phyloP scores from a whole-genome alignment of 805 yeast genomes.

The Metschnikowia henanensis region DNA sequence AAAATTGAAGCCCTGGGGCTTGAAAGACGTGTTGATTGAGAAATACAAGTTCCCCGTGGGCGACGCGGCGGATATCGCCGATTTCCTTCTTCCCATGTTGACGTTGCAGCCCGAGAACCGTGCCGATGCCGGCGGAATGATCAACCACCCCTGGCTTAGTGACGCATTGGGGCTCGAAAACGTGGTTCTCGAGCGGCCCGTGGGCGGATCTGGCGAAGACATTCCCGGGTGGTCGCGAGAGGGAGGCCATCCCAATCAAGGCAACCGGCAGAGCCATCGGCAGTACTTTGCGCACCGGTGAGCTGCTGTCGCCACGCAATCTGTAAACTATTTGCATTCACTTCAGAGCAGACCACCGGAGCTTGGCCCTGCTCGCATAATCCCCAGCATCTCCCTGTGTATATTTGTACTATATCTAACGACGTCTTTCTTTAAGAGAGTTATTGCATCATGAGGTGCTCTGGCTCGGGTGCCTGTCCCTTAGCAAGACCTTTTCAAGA shows the following conservation, averaged over 20 bases:
- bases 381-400: conserved; percentile 3
- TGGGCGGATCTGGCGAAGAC: conserved; percentile 82
- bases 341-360: background rate
- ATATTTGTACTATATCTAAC: conserved; percentile 6
- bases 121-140: conserved; percentile 96
- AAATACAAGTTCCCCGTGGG: conserved; percentile 52
- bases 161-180: conserved; percentile 79
- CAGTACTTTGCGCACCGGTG: conserved; percentile 10
- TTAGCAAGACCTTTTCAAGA: too few species aligned
- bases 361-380: conserved; percentile 4
- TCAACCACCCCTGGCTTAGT: conserved; percentile 80
- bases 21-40: conserved; percentile 47
- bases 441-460: too few species aligned
- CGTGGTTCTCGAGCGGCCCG: conserved; percentile 67
- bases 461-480: too few species aligned
- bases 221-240: conserved; percentile 90
- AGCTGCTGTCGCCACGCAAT: background rate
- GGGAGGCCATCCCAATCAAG: conserved; percentile 26
- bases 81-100: conserved; percentile 83
- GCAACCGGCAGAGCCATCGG: conserved; percentile 14
- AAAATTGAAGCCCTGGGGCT: conserved; percentile 51
- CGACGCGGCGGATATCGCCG: conserved; percentile 73
- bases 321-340: conserved; percentile 5
- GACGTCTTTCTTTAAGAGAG: background rate
- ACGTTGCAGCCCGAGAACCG: conserved; percentile 73